Evolutionary conservation across 306 rosid species (phyloP).

Genomic region (Prunus fruticosa): DNA sequence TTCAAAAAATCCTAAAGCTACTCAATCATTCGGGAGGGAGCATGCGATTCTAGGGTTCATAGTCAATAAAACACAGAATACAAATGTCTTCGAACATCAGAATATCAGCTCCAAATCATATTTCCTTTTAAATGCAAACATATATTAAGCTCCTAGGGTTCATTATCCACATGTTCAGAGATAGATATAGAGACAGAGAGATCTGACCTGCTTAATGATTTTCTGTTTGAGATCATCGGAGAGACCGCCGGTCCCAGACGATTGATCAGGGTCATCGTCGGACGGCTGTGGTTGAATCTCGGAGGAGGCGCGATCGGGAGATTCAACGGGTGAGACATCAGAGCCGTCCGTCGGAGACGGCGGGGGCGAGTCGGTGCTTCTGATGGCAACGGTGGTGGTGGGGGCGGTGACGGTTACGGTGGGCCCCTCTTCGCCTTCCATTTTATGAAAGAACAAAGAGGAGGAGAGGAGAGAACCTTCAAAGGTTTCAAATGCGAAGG

Average conservation of each 20-base stretch:
- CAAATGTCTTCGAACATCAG: not conserved
- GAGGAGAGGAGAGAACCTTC: constrained; percentile 33
- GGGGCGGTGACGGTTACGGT: constrained; percentile 28
- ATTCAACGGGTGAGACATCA: constrained; percentile 27
- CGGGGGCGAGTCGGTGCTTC: constrained; percentile 22
- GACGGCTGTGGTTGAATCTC: constrained; percentile 47
- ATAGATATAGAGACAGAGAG: not conserved
- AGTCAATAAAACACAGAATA: not conserved
- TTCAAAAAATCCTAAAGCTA: not conserved
- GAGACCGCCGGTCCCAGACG: constrained; percentile 41
- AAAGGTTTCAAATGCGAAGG: constrained; percentile 5
- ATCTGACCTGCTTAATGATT: constrained; percentile 71
- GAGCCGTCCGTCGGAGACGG: constrained; percentile 42
- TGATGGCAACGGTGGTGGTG: constrained; percentile 16
- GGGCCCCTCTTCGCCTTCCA: constrained; percentile 64
- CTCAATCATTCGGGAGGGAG: no score
- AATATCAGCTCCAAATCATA: not conserved
- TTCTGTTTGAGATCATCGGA: constrained; percentile 75
- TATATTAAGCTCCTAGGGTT: not conserved
- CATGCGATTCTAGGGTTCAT: not conserved
- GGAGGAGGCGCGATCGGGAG: constrained; percentile 32
- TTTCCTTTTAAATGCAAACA: not conserved
- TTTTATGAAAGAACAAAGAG: constrained; percentile 23
- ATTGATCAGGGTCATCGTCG: constrained; percentile 50
- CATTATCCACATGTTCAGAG: not conserved